phyloP scores from a whole-genome alignment of 768 basidiomycete species.

The Kwoniella shandongensis region DNA sequence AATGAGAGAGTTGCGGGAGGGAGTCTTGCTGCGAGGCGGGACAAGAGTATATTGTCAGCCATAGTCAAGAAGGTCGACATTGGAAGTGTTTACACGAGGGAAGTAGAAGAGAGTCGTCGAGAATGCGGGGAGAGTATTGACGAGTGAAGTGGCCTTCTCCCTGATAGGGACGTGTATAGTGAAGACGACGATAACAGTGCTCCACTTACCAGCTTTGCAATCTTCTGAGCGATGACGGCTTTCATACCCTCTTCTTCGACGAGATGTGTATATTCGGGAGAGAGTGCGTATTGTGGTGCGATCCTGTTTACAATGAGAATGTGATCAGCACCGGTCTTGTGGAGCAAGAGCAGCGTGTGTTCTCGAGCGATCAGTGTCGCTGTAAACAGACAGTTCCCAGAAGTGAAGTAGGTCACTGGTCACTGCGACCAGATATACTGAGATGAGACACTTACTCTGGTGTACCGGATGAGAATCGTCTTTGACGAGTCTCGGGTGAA shows the following conservation, averaged over 20 bases:
- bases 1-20: slow-evolving; percentile 7
- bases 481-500: background rate
- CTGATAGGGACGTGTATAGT: too few relatives aligned
- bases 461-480: background rate
- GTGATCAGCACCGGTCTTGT: background rate
- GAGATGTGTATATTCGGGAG: slow-evolving; percentile 11
- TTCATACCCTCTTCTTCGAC: slow-evolving; percentile 18
- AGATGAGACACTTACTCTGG: background rate
- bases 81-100: too few relatives aligned
- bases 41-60: background rate
- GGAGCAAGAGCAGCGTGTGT: too few relatives aligned
- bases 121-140: too few relatives aligned
- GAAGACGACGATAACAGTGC: background rate
- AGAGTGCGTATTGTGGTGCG: slow-evolving; percentile 7
- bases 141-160: background rate
- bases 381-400: too few relatives aligned
- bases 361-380: too few relatives aligned
- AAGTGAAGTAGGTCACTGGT: too few relatives aligned
- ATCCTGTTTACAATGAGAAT: background rate
- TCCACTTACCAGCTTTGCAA: slow-evolving; percentile 16
- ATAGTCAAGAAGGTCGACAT: background rate
- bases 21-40: slow-evolving; percentile 14
- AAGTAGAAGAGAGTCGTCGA: too few relatives aligned
- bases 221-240: slow-evolving; percentile 14
- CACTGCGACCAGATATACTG: too few relatives aligned